A percentile compares a stretch with the other conserved stretches of the same genome.
phyloP scores from a whole-genome alignment of 2,329 filamentous ascomycete genomes.

The Anthostomella pinea region DNA sequence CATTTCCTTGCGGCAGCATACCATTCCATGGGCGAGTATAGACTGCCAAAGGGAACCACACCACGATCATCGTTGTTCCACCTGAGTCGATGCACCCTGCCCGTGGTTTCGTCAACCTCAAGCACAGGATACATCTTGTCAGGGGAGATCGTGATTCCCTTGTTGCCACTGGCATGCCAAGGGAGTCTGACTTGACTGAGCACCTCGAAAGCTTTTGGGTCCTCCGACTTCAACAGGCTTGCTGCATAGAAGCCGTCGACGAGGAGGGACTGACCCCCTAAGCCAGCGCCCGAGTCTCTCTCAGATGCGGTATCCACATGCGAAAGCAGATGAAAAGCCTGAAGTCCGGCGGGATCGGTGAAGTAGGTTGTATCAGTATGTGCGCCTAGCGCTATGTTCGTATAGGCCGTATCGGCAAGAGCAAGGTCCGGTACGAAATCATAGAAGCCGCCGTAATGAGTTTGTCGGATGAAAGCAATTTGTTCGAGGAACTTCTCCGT shows the following conservation, averaged over 20 bases:
- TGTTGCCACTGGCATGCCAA: slow-evolving; percentile 87
- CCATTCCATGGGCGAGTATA: slow-evolving; percentile 59
- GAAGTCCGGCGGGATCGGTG: slow-evolving; percentile 83
- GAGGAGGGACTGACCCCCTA: slow-evolving; percentile 75
- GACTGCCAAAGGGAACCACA: slow-evolving; percentile 54
- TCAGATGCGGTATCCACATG: slow-evolving; percentile 44
- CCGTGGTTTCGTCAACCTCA: slow-evolving; percentile 46
- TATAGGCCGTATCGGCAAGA: slow-evolving; percentile 89
- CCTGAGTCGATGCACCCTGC: slow-evolving; percentile 58
- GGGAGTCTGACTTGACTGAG: slow-evolving; percentile 60
- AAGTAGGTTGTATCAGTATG: slow-evolving; percentile 98
- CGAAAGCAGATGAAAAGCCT: slow-evolving; percentile 88
- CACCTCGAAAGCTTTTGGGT: slow-evolving; percentile 53
- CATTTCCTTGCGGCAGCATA: slow-evolving; percentile 78
- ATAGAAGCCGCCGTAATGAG: slow-evolving; percentile 78
- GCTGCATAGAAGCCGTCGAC: slow-evolving; percentile 85
- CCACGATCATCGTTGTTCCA: slow-evolving; percentile 95
- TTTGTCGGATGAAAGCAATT: slow-evolving; percentile 83
- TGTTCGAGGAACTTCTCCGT: slow-evolving; percentile 74
- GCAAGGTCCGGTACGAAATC: slow-evolving; percentile 90
- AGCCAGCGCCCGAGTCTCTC: slow-evolving; percentile 12
- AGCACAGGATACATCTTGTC: slow-evolving; percentile 70
- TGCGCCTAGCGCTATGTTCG: slow-evolving; percentile 73
- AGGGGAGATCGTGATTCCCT: slow-evolving; percentile 77
- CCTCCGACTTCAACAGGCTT: slow-evolving; percentile 50